A percentile compares a stretch with the other conserved stretches of the same genome.
Evolutionary conservation across 2,329 filamentous ascomycete species (phyloP).

Genomic region (Parascedosporium putredinis): DNA sequence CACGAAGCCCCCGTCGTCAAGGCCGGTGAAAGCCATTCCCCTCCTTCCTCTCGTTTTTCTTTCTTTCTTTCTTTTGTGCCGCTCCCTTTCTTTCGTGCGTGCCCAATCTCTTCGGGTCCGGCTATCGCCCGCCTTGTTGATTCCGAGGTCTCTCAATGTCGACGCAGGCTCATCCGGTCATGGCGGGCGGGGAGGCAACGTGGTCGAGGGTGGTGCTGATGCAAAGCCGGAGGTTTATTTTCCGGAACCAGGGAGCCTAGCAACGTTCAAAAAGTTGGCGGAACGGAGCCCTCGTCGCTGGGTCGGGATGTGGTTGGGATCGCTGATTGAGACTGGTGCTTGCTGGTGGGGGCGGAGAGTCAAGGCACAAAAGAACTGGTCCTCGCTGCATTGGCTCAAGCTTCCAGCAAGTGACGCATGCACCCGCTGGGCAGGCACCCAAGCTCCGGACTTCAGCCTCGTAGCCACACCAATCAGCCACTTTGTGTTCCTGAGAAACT

Average conservation of each 20-base stretch:
- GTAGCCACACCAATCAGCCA: not conserved
- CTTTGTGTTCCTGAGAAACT: too few relatives aligned
- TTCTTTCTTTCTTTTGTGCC: too few relatives aligned
- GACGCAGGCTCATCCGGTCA: conserved; percentile 1
- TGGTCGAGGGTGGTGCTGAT: not conserved
- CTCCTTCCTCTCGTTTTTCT: too few relatives aligned
- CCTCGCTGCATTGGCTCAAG: not conserved
- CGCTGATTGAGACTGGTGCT: not conserved
- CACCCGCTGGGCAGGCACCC: not conserved
- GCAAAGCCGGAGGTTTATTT: not conserved
- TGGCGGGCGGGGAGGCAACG: not conserved
- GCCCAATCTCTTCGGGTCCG: too few relatives aligned
- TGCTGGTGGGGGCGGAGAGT: not conserved
- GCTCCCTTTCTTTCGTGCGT: too few relatives aligned
- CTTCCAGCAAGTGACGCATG: not conserved
- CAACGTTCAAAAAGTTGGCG: not conserved
- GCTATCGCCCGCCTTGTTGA: too few relatives aligned
- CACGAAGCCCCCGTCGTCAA: conserved; percentile 61
- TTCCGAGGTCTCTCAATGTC: not conserved
- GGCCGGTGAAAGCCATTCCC: conserved; percentile 57
- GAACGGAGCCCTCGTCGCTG: too few relatives aligned
- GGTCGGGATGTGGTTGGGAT: not conserved
- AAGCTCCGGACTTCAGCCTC: not conserved
- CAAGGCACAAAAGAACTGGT: not conserved
- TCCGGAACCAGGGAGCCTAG: not conserved